Conservation (phyloP, 257 asterid species). For the Lavandula angustifolia region DNA sequence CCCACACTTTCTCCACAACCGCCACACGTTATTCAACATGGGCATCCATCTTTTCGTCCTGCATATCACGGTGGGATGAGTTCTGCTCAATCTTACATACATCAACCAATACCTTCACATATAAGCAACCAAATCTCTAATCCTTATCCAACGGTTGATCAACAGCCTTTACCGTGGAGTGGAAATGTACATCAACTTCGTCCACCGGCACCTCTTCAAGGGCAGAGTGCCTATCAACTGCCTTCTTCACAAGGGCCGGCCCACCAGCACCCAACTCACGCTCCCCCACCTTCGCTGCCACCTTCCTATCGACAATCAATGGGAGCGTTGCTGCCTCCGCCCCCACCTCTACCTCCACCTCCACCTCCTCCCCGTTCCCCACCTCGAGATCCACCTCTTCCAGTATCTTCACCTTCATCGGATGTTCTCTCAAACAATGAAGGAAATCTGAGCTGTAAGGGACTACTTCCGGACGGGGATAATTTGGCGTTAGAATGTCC, state of each 20-base stretch:
- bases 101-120: conserved; percentile 45
- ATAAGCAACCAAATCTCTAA: conserved; percentile 42
- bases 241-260: conserved; percentile 50
- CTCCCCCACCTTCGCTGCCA: conserved; percentile 33
- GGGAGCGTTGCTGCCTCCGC: conserved; percentile 25
- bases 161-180: conserved; percentile 49
- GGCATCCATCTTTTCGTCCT: conserved; percentile 40
- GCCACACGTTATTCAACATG: conserved; percentile 42
- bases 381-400: conserved; percentile 44
- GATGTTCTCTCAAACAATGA: conserved; percentile 26
- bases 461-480: conserved; percentile 21
- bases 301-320: conserved; percentile 36
- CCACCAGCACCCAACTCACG: conserved; percentile 43
- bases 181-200: conserved; percentile 46
- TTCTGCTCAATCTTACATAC: conserved; percentile 46
- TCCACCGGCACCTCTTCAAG: conserved; percentile 38
- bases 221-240: conserved; percentile 42
- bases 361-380: conserved; percentile 57
- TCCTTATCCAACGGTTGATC: conserved; percentile 42
- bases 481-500: conserved; percentile 37
- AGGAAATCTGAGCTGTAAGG: conserved; percentile 31
- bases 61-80: conserved; percentile 40
- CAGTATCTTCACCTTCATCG: conserved; percentile 37
- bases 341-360: conserved; percentile 35
- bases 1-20: conserved; percentile 41